A percentile compares a stretch with the other conserved stretches of the same genome.
phyloP scores from a whole-genome alignment of 1,284 basidiomycete genomes.

The Cryptococcus deneoformans region DNA sequence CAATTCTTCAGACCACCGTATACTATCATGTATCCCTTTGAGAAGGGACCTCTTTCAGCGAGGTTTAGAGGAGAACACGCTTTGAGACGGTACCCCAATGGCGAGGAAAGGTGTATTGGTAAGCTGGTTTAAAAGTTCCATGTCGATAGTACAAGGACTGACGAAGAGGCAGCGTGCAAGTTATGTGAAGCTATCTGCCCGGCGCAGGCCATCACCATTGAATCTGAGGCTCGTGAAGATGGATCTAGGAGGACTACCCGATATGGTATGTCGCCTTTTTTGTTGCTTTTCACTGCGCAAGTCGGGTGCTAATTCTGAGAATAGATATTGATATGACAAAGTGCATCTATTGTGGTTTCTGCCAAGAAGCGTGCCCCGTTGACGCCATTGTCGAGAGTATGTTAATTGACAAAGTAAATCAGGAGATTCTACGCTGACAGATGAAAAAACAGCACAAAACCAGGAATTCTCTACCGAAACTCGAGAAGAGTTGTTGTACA shows the following conservation, averaged over 20 bases:
- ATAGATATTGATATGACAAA: slow-evolving; percentile 89
- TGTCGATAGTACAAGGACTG: not conserved
- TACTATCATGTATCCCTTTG: slow-evolving; percentile 86
- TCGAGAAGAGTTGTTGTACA: slow-evolving; percentile 96
- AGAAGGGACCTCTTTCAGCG: slow-evolving; percentile 96
- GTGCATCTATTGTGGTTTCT: slow-evolving; percentile 98
- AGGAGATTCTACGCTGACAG: slow-evolving; percentile 2
- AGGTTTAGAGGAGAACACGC: slow-evolving; percentile 99
- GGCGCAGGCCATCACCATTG: slow-evolving; percentile 99
- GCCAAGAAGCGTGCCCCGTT: slow-evolving; percentile 98
- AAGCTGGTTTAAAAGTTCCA: slow-evolving; percentile 21
- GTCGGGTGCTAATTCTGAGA: slow-evolving; percentile 1
- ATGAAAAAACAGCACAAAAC: slow-evolving; percentile 69
- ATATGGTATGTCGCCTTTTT: slow-evolving; percentile 61
- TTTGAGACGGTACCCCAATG: slow-evolving; percentile 94
- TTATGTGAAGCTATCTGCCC: slow-evolving; percentile 99
- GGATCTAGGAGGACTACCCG: slow-evolving; percentile 96
- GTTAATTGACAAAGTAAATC: slow-evolving; percentile 39
- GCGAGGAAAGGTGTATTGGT: slow-evolving; percentile 99
- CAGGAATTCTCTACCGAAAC: slow-evolving; percentile 97
- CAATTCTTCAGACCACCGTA: slow-evolving; percentile 95
- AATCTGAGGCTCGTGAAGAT: slow-evolving; percentile 93
- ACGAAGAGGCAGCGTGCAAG: slow-evolving; percentile 80
- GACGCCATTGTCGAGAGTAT: slow-evolving; percentile 99
- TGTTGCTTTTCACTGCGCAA: slow-evolving; percentile 2